Evolutionary conservation across 2,329 filamentous ascomycete genomes (phyloP).

Genomic region (Verticillium klebahnii): DNA sequence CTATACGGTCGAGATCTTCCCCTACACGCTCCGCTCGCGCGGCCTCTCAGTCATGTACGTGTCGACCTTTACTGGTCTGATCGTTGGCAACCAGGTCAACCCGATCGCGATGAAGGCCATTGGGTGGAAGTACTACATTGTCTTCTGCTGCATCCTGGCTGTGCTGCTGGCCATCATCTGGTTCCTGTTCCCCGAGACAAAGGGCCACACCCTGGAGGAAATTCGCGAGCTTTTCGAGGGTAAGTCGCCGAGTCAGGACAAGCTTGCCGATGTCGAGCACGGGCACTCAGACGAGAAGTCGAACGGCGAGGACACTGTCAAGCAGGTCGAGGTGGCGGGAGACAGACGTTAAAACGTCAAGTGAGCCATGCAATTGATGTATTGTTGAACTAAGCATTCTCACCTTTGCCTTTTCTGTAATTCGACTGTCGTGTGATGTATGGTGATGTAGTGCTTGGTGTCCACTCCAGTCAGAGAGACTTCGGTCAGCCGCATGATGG

Average conservation of each 20-base stretch:
- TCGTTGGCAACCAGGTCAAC: slow-evolving; percentile 34
- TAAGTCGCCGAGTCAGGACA: not conserved
- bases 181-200: slow-evolving; percentile 30
- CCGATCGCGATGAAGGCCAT: slow-evolving; percentile 32
- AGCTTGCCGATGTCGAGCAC: not conserved
- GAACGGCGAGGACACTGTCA: not conserved
- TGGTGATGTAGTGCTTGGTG: too few species aligned
- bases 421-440: too few species aligned
- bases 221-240: slow-evolving; percentile 23
- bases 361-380: too few species aligned
- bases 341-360: not conserved
- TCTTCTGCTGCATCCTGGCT: slow-evolving; percentile 30
- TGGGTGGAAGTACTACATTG: slow-evolving; percentile 34
- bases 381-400: too few species aligned
- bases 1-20: slow-evolving; percentile 22
- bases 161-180: slow-evolving; percentile 27
- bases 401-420: too few species aligned
- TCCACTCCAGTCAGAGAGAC: too few species aligned
- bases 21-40: slow-evolving; percentile 12
- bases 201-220: slow-evolving; percentile 23
- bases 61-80: slow-evolving; percentile 12
- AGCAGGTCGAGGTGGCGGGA: not conserved
- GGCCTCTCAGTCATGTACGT: slow-evolving; percentile 7
- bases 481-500: too few species aligned
- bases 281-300: not conserved